Base-by-base conservation (phyloP, 2,329 filamentous ascomycete genomes). In the Graphiopsis chlorocephala region DNA sequence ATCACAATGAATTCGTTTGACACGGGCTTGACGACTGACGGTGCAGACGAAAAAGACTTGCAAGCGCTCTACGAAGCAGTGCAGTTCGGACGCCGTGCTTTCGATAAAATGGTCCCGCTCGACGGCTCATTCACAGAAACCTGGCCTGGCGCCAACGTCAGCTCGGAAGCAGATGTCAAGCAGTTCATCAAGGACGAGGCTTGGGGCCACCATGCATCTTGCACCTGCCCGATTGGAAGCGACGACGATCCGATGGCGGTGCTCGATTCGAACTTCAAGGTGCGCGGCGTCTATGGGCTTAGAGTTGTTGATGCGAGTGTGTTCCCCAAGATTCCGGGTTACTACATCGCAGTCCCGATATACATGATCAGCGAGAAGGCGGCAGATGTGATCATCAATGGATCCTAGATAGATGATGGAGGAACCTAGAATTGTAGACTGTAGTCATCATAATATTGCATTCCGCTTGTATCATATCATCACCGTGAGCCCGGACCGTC, bases 1-100 rank as follows among this genome's bases (percentile, higher is more conserved):
- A 64, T 64, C 61, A 74, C 52, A 2, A 59, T 59, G 61, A 35
- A 50, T 12, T 76, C 74, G 60, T 76, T 63, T 23, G 61, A 64
- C 31, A 35, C 52, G 10, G 55, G 61, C 20, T 4, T 28, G 38
- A 57, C 52, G 5, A 23, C 28, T 11, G 67, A 68, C 47, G 61
- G 60, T 7, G 50, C 62, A 1, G 65, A 66, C n/a, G 70, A 74
- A 23, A 68, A 68, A 72, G 82, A 86, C 68, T 74, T 84, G 5
- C 70, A 79, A 56, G 85, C 86, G 0, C 68, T 87, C 10, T 78
- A 80, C 38, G 86, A 90, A 70, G 85, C 81, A 1, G 76, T 89
- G 56, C 71, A 81, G 63, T 81, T 86, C 7, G 78, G 82, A 0
- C 82, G 86, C 4, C 74, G 80, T 35, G 72, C 70, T 56, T 75